Evolutionary conservation across 345 rosid species (phyloP).

Genomic region (Geranium rotundifolium): DNA sequence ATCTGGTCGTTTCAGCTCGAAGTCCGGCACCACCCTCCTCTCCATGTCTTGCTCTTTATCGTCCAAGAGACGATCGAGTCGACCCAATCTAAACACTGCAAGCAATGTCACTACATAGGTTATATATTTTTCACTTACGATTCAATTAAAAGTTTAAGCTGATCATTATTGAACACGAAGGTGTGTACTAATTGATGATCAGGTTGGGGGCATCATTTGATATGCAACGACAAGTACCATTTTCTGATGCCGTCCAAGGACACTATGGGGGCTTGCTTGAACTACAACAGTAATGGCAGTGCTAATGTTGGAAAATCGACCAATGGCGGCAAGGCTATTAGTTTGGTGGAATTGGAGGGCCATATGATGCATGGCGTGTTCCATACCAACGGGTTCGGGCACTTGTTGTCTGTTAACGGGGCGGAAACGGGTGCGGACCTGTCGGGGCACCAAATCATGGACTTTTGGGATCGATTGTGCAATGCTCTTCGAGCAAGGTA

Average conservation of each 20-base stretch:
- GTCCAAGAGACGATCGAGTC: constrained; percentile 64
- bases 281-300: constrained; percentile 17
- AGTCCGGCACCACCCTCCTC: constrained; percentile 63
- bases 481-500: constrained; percentile 62
- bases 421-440: constrained; percentile 56
- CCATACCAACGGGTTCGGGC: constrained; percentile 86
- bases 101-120: constrained; percentile 78
- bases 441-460: constrained; percentile 68
- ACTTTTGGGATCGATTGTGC: constrained; percentile 86
- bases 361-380: constrained; percentile 74
- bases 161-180: not conserved
- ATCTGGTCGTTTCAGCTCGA: constrained; percentile 89
- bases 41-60: constrained; percentile 53
- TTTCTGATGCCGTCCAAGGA: constrained; percentile 69
- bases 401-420: constrained; percentile 65
- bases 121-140: constrained; percentile 5
- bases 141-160: not conserved
- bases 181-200: constrained; percentile 5
- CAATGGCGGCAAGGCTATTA: constrained; percentile 27
- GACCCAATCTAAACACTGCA: constrained; percentile 48
- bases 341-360: constrained; percentile 37
- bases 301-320: constrained; percentile 4
- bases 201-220: constrained; percentile 85
- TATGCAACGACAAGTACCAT: constrained; percentile 89
- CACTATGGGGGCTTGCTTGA: constrained; percentile 31